Evolutionary conservation across 441 rosid species (phyloP).

Genomic region (Daphne laureola): DNA sequence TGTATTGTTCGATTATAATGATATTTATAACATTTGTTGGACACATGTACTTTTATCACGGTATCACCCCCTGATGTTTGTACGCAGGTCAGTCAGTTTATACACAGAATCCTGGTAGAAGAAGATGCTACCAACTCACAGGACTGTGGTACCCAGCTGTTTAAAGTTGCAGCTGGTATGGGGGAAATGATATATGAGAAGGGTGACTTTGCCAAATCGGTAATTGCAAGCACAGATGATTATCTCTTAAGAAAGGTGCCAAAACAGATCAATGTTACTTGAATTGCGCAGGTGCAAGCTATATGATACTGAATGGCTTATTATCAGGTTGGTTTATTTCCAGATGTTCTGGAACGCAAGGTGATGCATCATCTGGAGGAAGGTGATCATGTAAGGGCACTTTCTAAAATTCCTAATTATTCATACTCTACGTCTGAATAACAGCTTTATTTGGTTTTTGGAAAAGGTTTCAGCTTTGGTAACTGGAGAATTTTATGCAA

Average conservation of each 20-base stretch:
- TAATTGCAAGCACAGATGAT: constrained; percentile 42
- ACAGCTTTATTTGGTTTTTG: constrained; percentile 16
- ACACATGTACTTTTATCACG: background rate
- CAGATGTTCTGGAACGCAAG: constrained; percentile 72
- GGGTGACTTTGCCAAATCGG: constrained; percentile 58
- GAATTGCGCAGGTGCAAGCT: constrained; percentile 9
- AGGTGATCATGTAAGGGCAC: constrained; percentile 65
- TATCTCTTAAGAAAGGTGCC: constrained; percentile 68
- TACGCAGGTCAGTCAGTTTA: constrained; percentile 67
- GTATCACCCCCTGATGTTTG: constrained; percentile 8
- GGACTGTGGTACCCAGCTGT: constrained; percentile 30
- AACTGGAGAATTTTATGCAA: constrained; percentile 73
- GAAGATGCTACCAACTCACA: constrained; percentile 40
- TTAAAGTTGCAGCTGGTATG: constrained; percentile 42
- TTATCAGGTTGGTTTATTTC: constrained; percentile 79
- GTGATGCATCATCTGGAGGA: constrained; percentile 57
- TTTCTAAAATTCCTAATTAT: constrained; percentile 10
- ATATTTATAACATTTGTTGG: background rate
- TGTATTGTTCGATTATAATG: background rate
- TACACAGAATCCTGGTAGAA: constrained; percentile 71
- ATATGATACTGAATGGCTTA: constrained; percentile 8
- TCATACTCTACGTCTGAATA: constrained; percentile 9
- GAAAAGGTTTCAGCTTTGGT: constrained; percentile 83
- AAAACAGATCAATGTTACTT: background rate
- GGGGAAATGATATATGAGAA: constrained; percentile 42